phyloP scores from a whole-genome alignment of 1,284 basidiomycete genomes.

The Anthracocystis walkeri region DNA sequence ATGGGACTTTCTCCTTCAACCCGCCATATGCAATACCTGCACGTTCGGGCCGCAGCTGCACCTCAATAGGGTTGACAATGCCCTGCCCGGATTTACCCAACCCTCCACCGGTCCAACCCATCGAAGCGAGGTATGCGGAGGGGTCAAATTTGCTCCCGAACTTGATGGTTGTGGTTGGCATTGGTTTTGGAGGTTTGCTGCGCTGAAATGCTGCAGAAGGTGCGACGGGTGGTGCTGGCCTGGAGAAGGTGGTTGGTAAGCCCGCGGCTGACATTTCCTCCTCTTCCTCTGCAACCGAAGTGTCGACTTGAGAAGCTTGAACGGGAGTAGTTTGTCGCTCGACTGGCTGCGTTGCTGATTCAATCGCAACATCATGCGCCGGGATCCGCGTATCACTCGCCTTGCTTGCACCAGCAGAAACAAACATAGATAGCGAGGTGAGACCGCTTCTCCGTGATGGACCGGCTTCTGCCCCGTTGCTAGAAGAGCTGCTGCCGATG shows the following conservation, averaged over 20 bases:
- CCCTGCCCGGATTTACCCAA: conserved; percentile 65
- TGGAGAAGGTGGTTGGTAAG: conserved; percentile 30
- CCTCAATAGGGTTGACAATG: conserved; percentile 67
- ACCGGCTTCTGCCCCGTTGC: conserved; percentile 14
- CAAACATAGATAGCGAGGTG: conserved; percentile 55
- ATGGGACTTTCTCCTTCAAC: conserved; percentile 57
- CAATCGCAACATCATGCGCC: conserved; percentile 3
- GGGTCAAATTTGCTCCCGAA: conserved; percentile 64
- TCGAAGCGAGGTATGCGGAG: conserved; percentile 60
- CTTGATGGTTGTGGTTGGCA: conserved; percentile 37
- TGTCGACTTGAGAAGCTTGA: neutral
- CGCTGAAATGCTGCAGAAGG: conserved; percentile 43
- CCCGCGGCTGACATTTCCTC: conserved; percentile 21
- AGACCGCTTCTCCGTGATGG: conserved; percentile 32
- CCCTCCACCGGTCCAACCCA: conserved; percentile 69
- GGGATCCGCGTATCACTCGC: conserved; percentile 19
- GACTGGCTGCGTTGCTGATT: neutral
- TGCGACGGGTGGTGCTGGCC: conserved; percentile 10
- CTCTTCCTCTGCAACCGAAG: neutral
- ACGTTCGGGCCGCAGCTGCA: conserved; percentile 63
- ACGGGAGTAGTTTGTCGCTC: neutral
- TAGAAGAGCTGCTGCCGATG: conserved; percentile 21
- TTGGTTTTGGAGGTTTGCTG: neutral
- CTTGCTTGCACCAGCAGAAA: conserved; percentile 27
- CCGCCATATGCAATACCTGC: conserved; percentile 68